Conservation (phyloP, 208 protist genomes). For the Acanthamoeba lenticulata region DNA sequence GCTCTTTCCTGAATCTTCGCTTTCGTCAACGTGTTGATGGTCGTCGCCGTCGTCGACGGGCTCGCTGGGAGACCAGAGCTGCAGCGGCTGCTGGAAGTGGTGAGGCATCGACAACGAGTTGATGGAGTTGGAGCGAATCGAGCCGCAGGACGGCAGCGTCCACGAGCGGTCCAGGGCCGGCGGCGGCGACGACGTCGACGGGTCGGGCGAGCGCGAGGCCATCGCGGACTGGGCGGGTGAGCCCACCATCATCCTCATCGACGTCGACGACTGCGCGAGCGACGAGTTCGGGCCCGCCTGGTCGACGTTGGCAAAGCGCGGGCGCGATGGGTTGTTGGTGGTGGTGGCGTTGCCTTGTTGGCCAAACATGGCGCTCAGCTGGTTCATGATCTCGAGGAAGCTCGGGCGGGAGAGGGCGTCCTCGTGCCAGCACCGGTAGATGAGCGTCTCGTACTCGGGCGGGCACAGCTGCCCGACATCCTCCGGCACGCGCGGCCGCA, state of each 20-base stretch:
- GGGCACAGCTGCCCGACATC: background rate
- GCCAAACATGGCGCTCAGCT: background rate
- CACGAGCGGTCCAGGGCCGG: background rate
- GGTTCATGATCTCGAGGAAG: slow-evolving; percentile 31
- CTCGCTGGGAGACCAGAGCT: background rate
- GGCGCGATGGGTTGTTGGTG: background rate
- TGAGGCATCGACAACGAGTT: background rate
- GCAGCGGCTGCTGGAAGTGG: background rate
- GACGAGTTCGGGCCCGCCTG: background rate
- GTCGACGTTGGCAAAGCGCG: background rate
- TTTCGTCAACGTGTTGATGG: background rate
- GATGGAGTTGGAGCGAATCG: background rate
- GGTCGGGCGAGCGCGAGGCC: too few relatives aligned
- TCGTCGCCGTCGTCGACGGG: background rate
- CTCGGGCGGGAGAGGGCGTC: background rate
- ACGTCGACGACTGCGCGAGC: too few relatives aligned
- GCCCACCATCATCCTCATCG: too few relatives aligned
- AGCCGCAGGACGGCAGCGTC: background rate
- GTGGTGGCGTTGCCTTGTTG: background rate
- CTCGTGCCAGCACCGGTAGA: background rate
- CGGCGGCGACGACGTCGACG: background rate
- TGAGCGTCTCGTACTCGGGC: background rate
- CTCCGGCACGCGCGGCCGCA: background rate
- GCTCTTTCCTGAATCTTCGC: background rate
- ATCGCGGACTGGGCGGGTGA: too few relatives aligned